Evolutionary conservation across 2,329 filamentous ascomycete genomes (phyloP), one percentile per base, ranked within the genome.

Genomic region (Aspergillus tanneri): DNA sequence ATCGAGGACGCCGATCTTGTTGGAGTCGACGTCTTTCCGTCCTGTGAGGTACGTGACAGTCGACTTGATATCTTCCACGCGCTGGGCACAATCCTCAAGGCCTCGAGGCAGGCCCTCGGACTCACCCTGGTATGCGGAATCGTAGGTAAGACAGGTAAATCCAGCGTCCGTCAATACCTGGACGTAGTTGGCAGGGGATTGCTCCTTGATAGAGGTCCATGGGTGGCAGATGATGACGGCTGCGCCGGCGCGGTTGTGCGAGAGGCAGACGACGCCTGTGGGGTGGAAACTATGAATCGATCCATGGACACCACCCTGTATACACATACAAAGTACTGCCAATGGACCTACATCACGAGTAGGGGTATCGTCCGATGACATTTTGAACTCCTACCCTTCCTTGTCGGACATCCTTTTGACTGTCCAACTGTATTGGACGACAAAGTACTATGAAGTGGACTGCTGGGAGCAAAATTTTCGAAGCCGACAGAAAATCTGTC

Each of bases 81-180:
- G 62, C 43, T 68, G 62, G 3, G 43, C 28, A 21, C 71, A 69
- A 45, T 73, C 64, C 55, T 74, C 72, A 0, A 74, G 65, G 14
- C 49, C 49, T 11, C 63, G 67, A 2, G 72, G 71, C 27, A 60
- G 43, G 7, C 71, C 72, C 5, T 44, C 59, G 40, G 58, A 65
- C 47, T 66, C 64, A 19, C 72, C 71, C 49, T 73, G 69, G 42
- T 71, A 69, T 2, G 60, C 63, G 2, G 71, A 63, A 43, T 75
- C 71, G 48, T 60, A 73, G 21, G 64, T 56, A 11, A 74, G 57
- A 10, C 54, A 41, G 23, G 56, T 50, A 54, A 73, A 72, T 11
- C 71, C 70, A 0, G 53, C 46, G 9, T 60, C 38, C 14, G 65
- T 32, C 3, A 74, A 60, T 0, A 43, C 16, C 2, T 51, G 47